phyloP scores from a whole-genome alignment of 2,329 filamentous ascomycete species.

The Aspergillus udagawae region DNA sequence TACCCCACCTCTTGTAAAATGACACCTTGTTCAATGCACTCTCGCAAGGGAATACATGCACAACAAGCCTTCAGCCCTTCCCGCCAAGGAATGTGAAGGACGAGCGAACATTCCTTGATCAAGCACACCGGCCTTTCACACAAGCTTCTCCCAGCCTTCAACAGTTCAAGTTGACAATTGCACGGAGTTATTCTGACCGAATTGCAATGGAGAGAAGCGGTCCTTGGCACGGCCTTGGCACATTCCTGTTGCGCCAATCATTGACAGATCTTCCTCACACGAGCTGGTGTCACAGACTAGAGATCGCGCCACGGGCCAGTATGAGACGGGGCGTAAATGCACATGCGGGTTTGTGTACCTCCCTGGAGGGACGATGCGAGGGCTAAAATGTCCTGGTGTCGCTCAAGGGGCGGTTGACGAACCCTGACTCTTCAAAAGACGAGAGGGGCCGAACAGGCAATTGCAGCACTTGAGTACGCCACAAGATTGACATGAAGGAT shows the following conservation, averaged over 20 bases:
- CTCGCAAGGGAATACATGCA: background rate
- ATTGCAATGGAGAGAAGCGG: background rate
- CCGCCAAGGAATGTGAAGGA: background rate
- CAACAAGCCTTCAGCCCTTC: background rate
- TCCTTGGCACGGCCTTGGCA: background rate
- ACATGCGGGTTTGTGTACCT: background rate
- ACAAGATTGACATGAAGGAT: background rate
- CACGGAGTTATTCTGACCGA: background rate
- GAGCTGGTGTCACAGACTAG: background rate
- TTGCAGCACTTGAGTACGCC: background rate
- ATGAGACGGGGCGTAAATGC: background rate
- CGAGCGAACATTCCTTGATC: background rate
- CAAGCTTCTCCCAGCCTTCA: background rate
- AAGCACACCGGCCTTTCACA: background rate
- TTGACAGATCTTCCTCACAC: background rate
- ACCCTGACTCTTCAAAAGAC: background rate
- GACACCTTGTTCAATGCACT: background rate
- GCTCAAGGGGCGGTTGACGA: background rate
- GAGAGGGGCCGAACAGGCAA: no score
- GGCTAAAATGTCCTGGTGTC: background rate
- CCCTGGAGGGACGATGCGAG: background rate
- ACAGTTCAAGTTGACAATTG: background rate
- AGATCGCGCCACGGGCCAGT: background rate
- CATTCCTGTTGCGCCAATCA: background rate
- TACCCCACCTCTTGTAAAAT: background rate